These are phyloP conservation scores for Calonectria henricotiae DNA, from an alignment of 2,329 filamentous ascomycete species.

Conservation along the genomic window DNA sequence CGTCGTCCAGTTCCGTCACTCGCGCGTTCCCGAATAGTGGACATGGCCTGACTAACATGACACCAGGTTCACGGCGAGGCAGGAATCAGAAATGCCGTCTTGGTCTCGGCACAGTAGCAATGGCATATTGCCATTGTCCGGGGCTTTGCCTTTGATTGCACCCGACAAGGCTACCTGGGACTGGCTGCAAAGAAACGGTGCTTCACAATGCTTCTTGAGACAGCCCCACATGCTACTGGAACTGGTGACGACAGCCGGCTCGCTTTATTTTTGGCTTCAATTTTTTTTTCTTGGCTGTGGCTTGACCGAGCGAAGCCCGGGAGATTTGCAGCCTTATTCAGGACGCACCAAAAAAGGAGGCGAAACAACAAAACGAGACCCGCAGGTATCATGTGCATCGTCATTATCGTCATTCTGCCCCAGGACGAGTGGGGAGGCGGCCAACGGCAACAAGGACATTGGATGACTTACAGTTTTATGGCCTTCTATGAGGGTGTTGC, in stretches of 20 bases:
- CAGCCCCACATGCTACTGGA: constrained; percentile 44
- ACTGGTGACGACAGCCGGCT: constrained; percentile 8
- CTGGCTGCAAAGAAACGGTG: constrained; percentile 45
- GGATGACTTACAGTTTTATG: constrained; percentile 47
- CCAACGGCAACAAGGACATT: constrained; percentile 45
- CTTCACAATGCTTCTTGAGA: constrained; percentile 43
- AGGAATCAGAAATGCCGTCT: constrained; percentile 34
- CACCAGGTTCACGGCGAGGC: constrained; percentile 39
- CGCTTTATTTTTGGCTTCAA: constrained; percentile 5
- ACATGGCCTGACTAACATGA: constrained; percentile 48
- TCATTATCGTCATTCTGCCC: constrained; percentile 42
- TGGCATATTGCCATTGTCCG: constrained; percentile 42
- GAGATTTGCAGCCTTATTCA: constrained; percentile 21
- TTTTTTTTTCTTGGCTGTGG: constrained; percentile 17
- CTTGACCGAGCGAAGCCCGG: constrained; percentile 11
- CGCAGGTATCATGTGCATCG: constrained; percentile 22
- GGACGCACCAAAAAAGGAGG: constrained; percentile 10
- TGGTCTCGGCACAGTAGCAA: constrained; percentile 46
- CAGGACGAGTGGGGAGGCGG: constrained; percentile 41
- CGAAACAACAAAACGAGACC: constrained; percentile 15
- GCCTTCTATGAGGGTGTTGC: constrained; percentile 49
- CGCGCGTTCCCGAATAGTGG: constrained; percentile 39
- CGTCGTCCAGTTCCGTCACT: constrained; percentile 37
- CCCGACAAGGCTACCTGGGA: constrained; percentile 47
- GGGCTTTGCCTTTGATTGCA: constrained; percentile 42